Percentiles rank a stretch among this genome's conserved stretches.
Evolutionary conservation across 176 grass and related monocot genomes (phyloP).

Genomic region (Oryza longistaminata): DNA sequence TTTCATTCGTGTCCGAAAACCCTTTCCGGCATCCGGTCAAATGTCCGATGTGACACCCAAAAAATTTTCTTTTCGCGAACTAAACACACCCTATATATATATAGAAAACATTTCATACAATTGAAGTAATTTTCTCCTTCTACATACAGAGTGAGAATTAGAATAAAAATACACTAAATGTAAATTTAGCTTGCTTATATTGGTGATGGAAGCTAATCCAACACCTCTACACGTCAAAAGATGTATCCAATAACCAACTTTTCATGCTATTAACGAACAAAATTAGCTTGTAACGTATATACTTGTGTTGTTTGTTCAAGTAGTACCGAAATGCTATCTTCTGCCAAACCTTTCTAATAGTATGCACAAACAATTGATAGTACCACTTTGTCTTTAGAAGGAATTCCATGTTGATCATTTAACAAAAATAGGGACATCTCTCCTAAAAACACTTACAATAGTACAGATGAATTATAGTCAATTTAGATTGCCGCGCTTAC

Average conservation of each 20-base stretch:
- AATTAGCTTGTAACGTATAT: not conserved
- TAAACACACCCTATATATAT: not conserved
- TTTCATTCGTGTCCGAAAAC: too few relatives aligned
- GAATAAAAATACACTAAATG: not conserved
- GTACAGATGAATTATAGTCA: not conserved
- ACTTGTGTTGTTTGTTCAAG: not conserved
- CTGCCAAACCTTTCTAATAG: not conserved
- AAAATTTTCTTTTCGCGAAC: too few relatives aligned
- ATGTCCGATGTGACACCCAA: too few relatives aligned
- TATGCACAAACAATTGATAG: not conserved
- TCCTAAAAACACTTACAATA: not conserved
- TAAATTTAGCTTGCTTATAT: not conserved
- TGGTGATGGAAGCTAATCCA: not conserved
- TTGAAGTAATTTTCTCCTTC: not conserved
- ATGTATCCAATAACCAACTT: not conserved
- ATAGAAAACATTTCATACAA: not conserved
- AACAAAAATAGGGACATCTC: not conserved
- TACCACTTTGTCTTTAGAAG: not conserved
- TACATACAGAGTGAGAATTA: not conserved
- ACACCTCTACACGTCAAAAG: not conserved
- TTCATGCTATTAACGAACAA: not conserved
- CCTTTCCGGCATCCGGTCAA: too few relatives aligned
- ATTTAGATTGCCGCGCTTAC: not conserved
- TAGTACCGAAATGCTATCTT: not conserved
- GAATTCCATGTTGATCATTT: not conserved